Evolutionary conservation across 306 rosid species (phyloP), one percentile per base, ranked within the genome.

Genomic region (Alnus glutinosa): DNA sequence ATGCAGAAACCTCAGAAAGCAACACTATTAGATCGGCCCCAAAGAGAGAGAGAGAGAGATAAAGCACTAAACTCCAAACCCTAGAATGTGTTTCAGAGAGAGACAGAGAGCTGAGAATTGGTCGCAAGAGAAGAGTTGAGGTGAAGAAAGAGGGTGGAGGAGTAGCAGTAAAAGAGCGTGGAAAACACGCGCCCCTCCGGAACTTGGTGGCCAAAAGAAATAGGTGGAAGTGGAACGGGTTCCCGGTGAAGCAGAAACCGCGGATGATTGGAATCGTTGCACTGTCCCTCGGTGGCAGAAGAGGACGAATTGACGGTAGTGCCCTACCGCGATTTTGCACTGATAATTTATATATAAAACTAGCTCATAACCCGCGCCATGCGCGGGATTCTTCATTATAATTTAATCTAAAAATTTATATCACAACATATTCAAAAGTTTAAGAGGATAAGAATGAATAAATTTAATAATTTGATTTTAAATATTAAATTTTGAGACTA

Each of bases 11-110:
- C 46, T 42, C 46, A 42, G 5, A 42, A 42, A 42, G 46, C 46
- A 42, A 42, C 46, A 42, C 46, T 42, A 42, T 42, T 6, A 42
- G 5, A 4, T 42, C 8, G 46, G 46, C 46, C 46, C 1, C 8
- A 4, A 42, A 42, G 46, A 5, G 5, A 7, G 46, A 42, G 14
- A 14, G 2, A 52, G n/a, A 18, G 19, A 52, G 6, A 52, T 5
- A 5, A 23, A 23, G 28, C 28, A 23, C 28, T 76, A 77, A 88
- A 81, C 75, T 84, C 84, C 50, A 23, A 47, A 57, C 62, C 15
- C 73, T 11, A 7, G 34, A 69, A 49, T 14, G 55, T 15, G 39
- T 54, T 36, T 34, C 62, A 4, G 30, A 9, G 28, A 11, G 79
- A 9, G 8, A 51, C 12, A 44, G 18, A 2, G 15, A 83, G 36